phyloP scores from a whole-genome alignment of 2,329 filamentous ascomycete species.

The Truncatella angustata region DNA sequence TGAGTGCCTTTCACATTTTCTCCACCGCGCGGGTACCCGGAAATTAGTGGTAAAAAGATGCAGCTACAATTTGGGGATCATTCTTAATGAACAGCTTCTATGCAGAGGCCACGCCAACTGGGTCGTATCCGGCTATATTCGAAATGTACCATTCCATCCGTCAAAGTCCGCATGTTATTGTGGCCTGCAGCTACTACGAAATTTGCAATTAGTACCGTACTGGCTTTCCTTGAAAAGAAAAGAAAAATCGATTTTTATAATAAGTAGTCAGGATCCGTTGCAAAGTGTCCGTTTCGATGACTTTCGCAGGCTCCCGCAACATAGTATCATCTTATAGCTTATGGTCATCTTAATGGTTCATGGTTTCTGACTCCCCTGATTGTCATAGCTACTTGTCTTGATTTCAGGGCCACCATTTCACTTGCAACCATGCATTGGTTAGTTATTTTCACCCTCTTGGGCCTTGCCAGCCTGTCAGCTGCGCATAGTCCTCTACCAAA shows the following conservation, averaged over 20 bases:
- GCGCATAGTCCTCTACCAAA: conserved; percentile 26
- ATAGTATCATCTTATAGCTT: neutral
- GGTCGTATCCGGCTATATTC: conserved; percentile 31
- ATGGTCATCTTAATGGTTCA: neutral
- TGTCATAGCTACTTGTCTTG: too few relatives aligned
- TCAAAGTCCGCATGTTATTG: neutral
- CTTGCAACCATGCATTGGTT: conserved; percentile 20
- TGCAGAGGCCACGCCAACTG: conserved; percentile 14
- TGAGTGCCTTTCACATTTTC: too few relatives aligned
- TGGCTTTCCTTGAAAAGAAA: neutral
- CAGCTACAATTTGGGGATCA: too few relatives aligned
- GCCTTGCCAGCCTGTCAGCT: conserved; percentile 22
- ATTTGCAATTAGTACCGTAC: neutral
- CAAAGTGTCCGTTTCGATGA: neutral
- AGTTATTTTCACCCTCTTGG: conserved; percentile 19
- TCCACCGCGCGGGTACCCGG: too few relatives aligned
- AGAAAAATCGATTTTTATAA: too few relatives aligned
- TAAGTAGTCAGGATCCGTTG: neutral
- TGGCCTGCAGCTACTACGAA: too few relatives aligned
- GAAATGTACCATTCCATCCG: neutral
- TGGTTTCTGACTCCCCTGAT: too few relatives aligned
- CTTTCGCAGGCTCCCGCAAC: neutral
- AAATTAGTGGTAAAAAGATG: too few relatives aligned
- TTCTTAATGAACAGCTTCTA: too few relatives aligned
- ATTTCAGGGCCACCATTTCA: too few relatives aligned